phyloP scores from a whole-genome alignment of 192 early-diverging fungal genomes.

The Polychytrium aggregatum region DNA sequence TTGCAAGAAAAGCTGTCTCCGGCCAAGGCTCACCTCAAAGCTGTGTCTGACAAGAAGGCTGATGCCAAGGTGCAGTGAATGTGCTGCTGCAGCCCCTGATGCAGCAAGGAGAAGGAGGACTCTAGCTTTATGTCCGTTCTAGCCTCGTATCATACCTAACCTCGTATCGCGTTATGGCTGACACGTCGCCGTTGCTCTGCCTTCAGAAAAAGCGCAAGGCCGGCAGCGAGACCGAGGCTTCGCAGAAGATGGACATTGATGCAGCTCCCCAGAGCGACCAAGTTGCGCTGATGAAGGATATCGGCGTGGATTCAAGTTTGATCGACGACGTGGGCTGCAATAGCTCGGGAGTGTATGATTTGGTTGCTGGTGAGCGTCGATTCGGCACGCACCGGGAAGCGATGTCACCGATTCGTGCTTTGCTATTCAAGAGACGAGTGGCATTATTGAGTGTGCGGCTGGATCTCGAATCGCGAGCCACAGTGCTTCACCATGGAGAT shows the following conservation, averaged over 20 bases:
- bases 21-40: slow-evolving; percentile 42
- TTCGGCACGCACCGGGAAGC: no score
- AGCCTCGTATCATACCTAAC: no score
- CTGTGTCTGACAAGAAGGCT: slow-evolving; percentile 57
- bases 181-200: not conserved
- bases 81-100: no score
- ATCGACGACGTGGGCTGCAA: slow-evolving; percentile 73
- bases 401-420: no score
- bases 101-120: no score
- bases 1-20: slow-evolving; percentile 60
- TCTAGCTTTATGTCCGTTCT: no score
- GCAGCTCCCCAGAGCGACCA: slow-evolving; percentile 4
- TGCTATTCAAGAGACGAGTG: no score
- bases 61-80: slow-evolving; percentile 4
- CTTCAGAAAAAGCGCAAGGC: slow-evolving; percentile 23
- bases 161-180: no score
- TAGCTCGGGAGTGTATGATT: slow-evolving; percentile 81
- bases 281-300: slow-evolving; percentile 29
- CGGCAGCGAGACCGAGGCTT: slow-evolving; percentile 4
- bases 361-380: slow-evolving; percentile 47
- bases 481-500: no score
- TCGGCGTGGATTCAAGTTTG: slow-evolving; percentile 56
- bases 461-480: no score
- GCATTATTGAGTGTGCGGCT: no score
- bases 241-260: slow-evolving; percentile 10